Base-by-base conservation (phyloP, 1,139 yeast genomes). In the Protomyces arabidopsidicola region DNA sequence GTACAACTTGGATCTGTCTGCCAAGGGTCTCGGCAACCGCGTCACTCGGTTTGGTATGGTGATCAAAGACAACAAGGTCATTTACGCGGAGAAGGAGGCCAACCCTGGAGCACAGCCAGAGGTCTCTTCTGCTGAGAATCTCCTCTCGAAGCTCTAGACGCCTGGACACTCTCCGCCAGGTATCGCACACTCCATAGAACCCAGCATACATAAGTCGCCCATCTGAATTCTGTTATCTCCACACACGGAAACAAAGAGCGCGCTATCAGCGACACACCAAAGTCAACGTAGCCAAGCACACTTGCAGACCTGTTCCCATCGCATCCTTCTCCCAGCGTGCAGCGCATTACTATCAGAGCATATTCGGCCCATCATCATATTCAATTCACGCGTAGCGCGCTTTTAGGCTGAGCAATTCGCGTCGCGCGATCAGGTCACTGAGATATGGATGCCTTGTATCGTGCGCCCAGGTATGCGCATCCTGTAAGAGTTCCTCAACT, bases 41-140 rank as follows among this genome's bases (percentile, higher is more conserved):
- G 83, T 88, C 67, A 80, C 81, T 63, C 83, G 96, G 76, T 89
- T 83, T 75, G 91, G 91, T 65, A 75, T 85, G 64, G 79, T 88
- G 67, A 83, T 88, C 65, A 84, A 84, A 70, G 77, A 83, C 69
- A 91, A 91, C 69, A 78, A 78, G 66, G 82, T 88, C 69, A 76
- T 77, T 59, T 88, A 86, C 75, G 78, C 85, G 62, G 91, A 83
- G 69, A 81, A 79, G 72, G 97, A 90, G 76, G 77, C 81, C 39
- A 76, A 79, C 42, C 73, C 71, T 65, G 88, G 79, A 55, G 88
- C 53, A 8, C 53, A 55, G 36, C 60, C 60, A 6, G 50, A 38
- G 16, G 60, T 55, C 34, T 55, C 60, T 16, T 55, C 60, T 16
- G 60, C 60, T 3, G 60, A 55, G 36, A 48, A 45, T 34, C 24